phyloP scores from a whole-genome alignment of 129 eudicot species.

The Dittrichia graveolens region DNA sequence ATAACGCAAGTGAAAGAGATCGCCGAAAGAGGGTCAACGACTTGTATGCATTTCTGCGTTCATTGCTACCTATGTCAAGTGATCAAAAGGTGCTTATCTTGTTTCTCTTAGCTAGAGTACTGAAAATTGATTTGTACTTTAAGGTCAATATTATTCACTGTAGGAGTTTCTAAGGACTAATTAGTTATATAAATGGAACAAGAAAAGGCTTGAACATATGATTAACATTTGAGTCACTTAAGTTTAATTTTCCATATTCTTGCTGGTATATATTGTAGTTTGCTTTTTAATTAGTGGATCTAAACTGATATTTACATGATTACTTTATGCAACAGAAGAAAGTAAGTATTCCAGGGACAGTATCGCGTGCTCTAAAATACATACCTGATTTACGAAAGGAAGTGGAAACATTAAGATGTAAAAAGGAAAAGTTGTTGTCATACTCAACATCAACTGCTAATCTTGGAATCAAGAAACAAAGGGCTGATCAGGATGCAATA shows the following conservation, averaged over 20 bases:
- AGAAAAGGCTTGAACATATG: background rate
- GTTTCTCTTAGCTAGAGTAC: no score
- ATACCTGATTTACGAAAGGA: conserved; percentile 58
- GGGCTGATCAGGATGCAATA: conserved; percentile 6
- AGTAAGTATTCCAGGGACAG: conserved; percentile 40
- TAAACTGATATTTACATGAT: background rate
- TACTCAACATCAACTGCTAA: conserved; percentile 6
- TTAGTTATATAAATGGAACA: background rate
- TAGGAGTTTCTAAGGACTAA: background rate
- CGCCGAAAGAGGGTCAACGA: conserved; percentile 43
- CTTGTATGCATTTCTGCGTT: conserved; percentile 34
- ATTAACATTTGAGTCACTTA: background rate
- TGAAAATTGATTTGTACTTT: no score
- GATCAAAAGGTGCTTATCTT: conserved; percentile 26
- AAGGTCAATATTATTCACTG: no score
- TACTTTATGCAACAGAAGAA: conserved; percentile 40
- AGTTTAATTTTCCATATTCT: background rate
- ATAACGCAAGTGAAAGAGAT: conserved; percentile 44
- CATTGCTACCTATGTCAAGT: conserved; percentile 28
- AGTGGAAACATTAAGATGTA: conserved; percentile 31
- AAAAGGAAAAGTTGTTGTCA: conserved; percentile 32
- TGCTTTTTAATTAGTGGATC: background rate
- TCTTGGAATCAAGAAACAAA: conserved; percentile 20
- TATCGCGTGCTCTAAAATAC: conserved; percentile 40
- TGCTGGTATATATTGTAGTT: background rate